Conservation (phyloP, 106 monocot genomes). For the Dendrobium huoshanense region DNA sequence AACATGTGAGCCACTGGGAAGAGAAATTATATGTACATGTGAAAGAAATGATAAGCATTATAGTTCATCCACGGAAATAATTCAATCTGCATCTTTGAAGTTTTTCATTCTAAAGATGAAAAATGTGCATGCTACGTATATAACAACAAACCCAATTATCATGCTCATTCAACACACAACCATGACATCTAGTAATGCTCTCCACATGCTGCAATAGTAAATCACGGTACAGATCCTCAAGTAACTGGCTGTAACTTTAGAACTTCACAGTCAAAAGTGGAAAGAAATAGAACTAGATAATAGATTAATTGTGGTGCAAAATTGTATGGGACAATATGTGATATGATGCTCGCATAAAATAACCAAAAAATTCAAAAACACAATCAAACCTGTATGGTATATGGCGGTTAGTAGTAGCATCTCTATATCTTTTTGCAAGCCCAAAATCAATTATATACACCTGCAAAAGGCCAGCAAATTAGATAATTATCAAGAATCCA, state of each 20-base stretch:
- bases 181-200: background rate
- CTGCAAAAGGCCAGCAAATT: slow-evolving; percentile 19
- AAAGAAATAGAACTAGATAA: background rate
- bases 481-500: background rate
- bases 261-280: background rate
- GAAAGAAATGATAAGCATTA: background rate
- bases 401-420: slow-evolving; percentile 54
- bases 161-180: background rate
- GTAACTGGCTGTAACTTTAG: too few relatives aligned
- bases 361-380: background rate
- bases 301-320: background rate
- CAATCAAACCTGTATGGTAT: slow-evolving; percentile 72
- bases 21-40: background rate
- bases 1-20: background rate
- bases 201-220: background rate
- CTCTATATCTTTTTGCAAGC: slow-evolving; percentile 94
- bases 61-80: background rate
- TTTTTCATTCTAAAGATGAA: background rate
- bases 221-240: background rate
- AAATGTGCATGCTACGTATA: background rate
- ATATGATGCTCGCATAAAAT: background rate
- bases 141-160: background rate
- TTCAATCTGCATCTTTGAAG: background rate
- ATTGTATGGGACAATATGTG: background rate
- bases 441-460: slow-evolving; percentile 99